Evolutionary conservation across 495 filamentous ascomycete species (phyloP), one percentile per base, ranked within the genome.

Genomic region (Podospora pseudopauciseta): DNA sequence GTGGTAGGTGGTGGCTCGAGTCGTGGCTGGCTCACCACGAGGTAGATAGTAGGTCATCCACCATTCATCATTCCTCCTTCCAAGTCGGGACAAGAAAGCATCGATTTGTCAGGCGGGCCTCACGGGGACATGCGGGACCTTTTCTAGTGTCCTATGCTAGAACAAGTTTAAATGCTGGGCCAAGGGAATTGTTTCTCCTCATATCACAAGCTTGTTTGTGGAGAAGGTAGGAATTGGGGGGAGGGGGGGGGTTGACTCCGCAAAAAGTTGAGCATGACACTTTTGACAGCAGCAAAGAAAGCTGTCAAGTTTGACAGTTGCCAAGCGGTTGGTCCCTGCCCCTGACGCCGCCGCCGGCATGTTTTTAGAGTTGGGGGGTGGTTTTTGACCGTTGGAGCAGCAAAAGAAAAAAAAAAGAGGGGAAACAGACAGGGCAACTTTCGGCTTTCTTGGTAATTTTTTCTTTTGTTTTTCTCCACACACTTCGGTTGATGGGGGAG

Each of bases 371-470:
- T 49, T 49, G 61, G 13, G 61, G 3, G 30, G 30, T 5, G 5
- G 30, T 5, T 32, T 63, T 63, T 61, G 61, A 63, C 61, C 61
- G 61, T 63, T 63, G 61, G 19, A 49, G 61, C n/a, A 63, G 32
- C 30, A 32, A 32, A 32, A 32, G 6, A 19, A 4, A 32, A 63
- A 63, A 49, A 63, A 49, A 32, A 7, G 32, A 32, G 23, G 56
- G 23, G 56, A 18, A 58, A 27, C 7, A 58, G 56, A 18, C 5
- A 7, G 6, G 23, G 28, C 3, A 0, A 5, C 59, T 32, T 19
- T 61, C 27, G 59, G 59, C 59, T 61, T 61, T 34, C 28, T 28
- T 60, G 20, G n/a, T 4, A 23, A 23, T 23, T 23, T 23, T 23
- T 23, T 23, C 20, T 63, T 23, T 23, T 23, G 1, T 63, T 63